Conservation (phyloP, 331 rosid genomes). For the Pyrus hybrid region DNA sequence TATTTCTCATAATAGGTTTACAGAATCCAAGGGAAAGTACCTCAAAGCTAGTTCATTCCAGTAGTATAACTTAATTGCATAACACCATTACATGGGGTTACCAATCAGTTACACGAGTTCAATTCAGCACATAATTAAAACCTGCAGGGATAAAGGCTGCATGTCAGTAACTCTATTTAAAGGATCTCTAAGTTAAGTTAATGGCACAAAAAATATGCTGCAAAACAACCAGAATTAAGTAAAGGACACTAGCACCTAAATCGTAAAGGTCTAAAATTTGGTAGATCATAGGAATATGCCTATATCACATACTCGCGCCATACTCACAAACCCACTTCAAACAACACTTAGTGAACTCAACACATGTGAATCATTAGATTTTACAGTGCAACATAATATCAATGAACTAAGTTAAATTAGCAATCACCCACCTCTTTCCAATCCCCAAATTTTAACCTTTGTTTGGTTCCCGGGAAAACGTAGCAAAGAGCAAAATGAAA, state of each 20-base stretch:
- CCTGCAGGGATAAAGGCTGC: constrained; percentile 34
- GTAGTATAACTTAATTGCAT: constrained; percentile 21
- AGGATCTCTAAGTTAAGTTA: not conserved
- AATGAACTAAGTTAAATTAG: constrained; percentile 11
- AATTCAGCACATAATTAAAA: constrained; percentile 4
- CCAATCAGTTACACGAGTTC: not conserved
- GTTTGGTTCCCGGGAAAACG: not conserved
- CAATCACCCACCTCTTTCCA: constrained; percentile 16
- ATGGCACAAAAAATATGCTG: not conserved
- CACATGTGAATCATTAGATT: not conserved
- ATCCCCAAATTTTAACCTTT: constrained; percentile 9
- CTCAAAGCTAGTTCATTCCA: constrained; percentile 22
- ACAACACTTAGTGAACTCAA: not conserved
- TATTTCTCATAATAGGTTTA: constrained; percentile 25
- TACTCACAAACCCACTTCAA: not conserved
- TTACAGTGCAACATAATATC: not conserved
- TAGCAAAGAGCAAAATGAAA: constrained; percentile 2
- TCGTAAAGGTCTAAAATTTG: not conserved
- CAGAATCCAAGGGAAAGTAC: constrained; percentile 15
- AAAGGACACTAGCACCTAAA: not conserved
- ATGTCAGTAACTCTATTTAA: not conserved
- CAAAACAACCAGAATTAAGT: not conserved
- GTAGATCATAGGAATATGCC: not conserved
- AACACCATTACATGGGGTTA: constrained; percentile 17
- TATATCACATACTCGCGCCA: not conserved